Evolutionary conservation across 2,329 filamentous ascomycete species (phyloP).

Genomic region (Claviceps sp.): DNA sequence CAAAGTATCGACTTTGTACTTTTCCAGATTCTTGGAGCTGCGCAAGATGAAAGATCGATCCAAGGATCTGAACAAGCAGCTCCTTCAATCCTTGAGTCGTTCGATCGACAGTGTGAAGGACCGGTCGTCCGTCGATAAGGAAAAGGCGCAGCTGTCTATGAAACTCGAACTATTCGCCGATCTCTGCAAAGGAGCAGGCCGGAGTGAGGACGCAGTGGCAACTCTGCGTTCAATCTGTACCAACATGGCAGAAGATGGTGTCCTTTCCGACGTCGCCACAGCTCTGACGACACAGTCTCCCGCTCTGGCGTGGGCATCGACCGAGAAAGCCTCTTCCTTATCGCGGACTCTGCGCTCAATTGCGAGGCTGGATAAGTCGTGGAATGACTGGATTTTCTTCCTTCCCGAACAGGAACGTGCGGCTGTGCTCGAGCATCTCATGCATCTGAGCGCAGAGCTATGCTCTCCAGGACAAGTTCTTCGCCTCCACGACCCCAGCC

Average conservation of each 20-base stretch:
- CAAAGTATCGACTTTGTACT: constrained; percentile 61
- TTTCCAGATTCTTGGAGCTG: constrained; percentile 43
- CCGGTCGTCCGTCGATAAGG: constrained; percentile 39
- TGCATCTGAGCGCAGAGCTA: constrained; percentile 34
- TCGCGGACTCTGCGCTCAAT: constrained; percentile 47
- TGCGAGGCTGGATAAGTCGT: constrained; percentile 44
- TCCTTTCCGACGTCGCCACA: constrained; percentile 38
- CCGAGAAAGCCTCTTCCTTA: constrained; percentile 36
- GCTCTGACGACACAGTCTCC: constrained; percentile 37
- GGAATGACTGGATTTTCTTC: constrained; percentile 41
- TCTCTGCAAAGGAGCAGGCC: constrained; percentile 38
- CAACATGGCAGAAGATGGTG: constrained; percentile 44
- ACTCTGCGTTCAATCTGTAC: constrained; percentile 48
- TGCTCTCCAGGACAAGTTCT: constrained; percentile 21
- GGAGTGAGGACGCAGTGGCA: constrained; percentile 42
- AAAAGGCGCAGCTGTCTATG: constrained; percentile 43
- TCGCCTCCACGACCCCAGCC: constrained; percentile 30
- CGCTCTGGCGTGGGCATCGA: constrained; percentile 36
- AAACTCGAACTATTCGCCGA: constrained; percentile 58
- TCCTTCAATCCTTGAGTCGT: constrained; percentile 45
- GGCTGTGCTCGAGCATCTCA: constrained; percentile 46
- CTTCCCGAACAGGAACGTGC: constrained; percentile 38
- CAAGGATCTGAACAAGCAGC: constrained; percentile 24
- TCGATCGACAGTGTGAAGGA: constrained; percentile 50
- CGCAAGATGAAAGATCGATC: constrained; percentile 28